A percentile compares a stretch with the other conserved stretches of the same genome.
phyloP scores from a whole-genome alignment of 495 filamentous ascomycete species.

The Penicillium psychrofluorescens region DNA sequence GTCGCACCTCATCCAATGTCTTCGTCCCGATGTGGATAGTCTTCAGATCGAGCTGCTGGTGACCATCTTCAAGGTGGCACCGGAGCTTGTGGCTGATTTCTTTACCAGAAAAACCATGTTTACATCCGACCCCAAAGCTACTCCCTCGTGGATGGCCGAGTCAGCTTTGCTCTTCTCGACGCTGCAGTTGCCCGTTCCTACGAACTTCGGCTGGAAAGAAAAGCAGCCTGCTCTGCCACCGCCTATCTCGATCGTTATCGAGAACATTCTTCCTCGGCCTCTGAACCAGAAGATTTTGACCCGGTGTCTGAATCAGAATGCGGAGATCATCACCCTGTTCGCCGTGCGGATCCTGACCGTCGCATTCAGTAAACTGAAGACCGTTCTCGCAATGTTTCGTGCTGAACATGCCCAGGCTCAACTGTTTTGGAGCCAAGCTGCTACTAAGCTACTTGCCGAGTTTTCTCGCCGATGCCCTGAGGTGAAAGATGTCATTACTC shows the following conservation, averaged over 20 bases:
- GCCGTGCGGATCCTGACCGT: constrained; percentile 68
- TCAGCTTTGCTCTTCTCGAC: constrained; percentile 76
- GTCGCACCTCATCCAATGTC: constrained; percentile 64
- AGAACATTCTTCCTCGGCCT: constrained; percentile 81
- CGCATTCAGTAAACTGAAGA: constrained; percentile 69
- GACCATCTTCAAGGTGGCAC: constrained; percentile 69
- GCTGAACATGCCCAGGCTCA: constrained; percentile 30
- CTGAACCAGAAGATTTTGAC: constrained; percentile 68
- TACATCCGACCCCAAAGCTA: constrained; percentile 82
- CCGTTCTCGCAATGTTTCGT: constrained; percentile 38
- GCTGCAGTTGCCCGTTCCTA: constrained; percentile 65
- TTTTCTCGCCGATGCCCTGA: constrained; percentile 74
- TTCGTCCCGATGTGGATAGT: constrained; percentile 75
- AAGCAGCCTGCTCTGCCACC: constrained; percentile 54
- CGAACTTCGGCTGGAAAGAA: constrained; percentile 57
- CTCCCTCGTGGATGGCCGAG: constrained; percentile 89
- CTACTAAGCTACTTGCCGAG: constrained; percentile 55
- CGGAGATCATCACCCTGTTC: constrained; percentile 72
- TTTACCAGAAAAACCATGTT: constrained; percentile 75
- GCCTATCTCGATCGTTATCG: constrained; percentile 65
- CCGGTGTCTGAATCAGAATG: constrained; percentile 68
- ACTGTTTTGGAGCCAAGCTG: constrained; percentile 58
- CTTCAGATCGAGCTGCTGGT: constrained; percentile 76
- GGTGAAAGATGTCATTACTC: constrained; percentile 65
- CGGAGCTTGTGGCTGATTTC: constrained; percentile 79